These are phyloP conservation scores for Xylaria acuta DNA, from an alignment of 495 filamentous ascomycete genomes.

Conservation along the genomic window DNA sequence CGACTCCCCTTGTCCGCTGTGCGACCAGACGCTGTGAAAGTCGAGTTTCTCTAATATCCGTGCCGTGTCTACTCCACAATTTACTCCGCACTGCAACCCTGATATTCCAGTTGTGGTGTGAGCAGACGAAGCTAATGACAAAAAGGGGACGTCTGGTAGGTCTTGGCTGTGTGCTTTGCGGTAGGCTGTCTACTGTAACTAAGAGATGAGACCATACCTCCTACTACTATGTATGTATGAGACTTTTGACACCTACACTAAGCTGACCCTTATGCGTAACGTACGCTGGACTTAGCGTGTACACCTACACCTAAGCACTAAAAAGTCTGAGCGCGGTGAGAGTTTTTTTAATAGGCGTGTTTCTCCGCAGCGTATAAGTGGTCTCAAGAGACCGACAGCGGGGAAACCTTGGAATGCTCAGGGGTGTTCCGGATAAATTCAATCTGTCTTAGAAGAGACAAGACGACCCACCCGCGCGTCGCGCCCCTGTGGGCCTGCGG, in stretches of 20 bases:
- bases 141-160: slow-evolving; percentile 1
- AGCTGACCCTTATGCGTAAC: slow-evolving; percentile 2
- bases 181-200: not conserved
- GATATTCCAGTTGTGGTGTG: slow-evolving; percentile 5
- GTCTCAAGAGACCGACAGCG: slow-evolving; percentile 6
- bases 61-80: slow-evolving; percentile 25
- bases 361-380: not conserved
- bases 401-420: slow-evolving; percentile 16
- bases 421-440: slow-evolving; percentile 24
- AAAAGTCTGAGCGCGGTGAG: slow-evolving; percentile 14
- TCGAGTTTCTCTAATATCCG: slow-evolving; percentile 24
- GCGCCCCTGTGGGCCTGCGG: not conserved
- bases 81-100: slow-evolving; percentile 25
- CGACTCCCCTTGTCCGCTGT: not conserved
- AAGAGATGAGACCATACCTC: not conserved
- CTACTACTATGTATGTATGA: no score
- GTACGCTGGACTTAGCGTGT: not conserved
- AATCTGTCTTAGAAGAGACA: slow-evolving; percentile 6
- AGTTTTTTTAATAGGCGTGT: not conserved
- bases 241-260: slow-evolving; percentile 15
- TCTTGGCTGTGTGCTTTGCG: not conserved
- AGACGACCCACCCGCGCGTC: slow-evolving; percentile 4
- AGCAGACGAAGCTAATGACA: not conserved
- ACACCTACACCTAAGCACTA: not conserved
- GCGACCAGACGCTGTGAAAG: not conserved